Base-by-base conservation (phyloP, 495 filamentous ascomycete species). In the Wilcoxina mikolae region DNA sequence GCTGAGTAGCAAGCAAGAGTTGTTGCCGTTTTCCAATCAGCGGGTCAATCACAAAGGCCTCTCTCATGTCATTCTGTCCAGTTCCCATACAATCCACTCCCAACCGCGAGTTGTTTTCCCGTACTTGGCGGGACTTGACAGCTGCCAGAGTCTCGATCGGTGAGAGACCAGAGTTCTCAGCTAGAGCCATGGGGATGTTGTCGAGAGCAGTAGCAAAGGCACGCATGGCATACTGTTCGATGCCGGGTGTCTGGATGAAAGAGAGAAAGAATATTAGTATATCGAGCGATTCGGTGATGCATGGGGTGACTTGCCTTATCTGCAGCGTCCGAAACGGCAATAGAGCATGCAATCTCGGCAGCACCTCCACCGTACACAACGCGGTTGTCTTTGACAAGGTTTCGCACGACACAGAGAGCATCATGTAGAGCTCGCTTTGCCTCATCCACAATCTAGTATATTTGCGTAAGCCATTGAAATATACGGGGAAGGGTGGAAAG, bases 321-420 rank as follows among this genome's bases (percentile, higher is more conserved):
- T 55, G 89, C 89, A 26, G 89, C 91, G 64, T 94, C 86, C 68
- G 95, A 89, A 23, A 99, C 91, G 1, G 91, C 91, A 23, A 99
- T 68, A 25, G 86, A 90, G 78, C 91, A 99, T 45, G 91, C 91
- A 68, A 99, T 95, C 69, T 99, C 91, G 22, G 91, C 91, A 42
- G 93, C 87, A 65, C 93, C 91, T 60, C 91, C 91, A 56, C 91
- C 91, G 67, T 96, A 99, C n/a, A 99, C 91, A 29, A 99, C 84
- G 53, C 91, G 84, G 74, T 95, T 95, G 69, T 99, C 91, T 51
- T 77, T 78, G 39, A 99, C 90, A 18, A 99, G 75, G 69, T 99
- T 99, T 56, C 91, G 85, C 29, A 96, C 91, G 26, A 99, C 91
- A 68, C 91, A 99, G 44, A 99, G 79, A 35, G 91, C 91, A 69